These are phyloP conservation scores for Trichosporon sp. DNA, from an alignment of 1,284 basidiomycete species.

Conservation along the genomic window DNA sequence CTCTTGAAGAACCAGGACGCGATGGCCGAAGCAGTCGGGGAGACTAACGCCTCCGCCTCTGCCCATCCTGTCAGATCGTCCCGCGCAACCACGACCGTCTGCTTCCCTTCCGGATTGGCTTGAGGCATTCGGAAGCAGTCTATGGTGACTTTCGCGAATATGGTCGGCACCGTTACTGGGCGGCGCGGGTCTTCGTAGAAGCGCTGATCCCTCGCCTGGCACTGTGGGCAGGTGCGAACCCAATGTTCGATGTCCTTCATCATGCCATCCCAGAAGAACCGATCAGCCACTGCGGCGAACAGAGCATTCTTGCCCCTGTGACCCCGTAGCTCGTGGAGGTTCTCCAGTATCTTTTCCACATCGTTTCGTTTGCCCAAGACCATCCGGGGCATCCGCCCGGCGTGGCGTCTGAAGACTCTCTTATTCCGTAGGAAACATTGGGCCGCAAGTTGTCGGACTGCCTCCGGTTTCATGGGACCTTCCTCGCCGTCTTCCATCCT, in stretches of 20 bases:
- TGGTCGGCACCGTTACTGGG: neutral
- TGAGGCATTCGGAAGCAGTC: neutral
- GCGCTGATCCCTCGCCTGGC: neutral
- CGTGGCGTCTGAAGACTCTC: neutral
- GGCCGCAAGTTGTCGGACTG: neutral
- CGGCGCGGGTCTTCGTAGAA: neutral
- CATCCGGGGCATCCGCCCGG: neutral
- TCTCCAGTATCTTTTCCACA: neutral
- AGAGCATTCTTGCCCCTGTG: neutral
- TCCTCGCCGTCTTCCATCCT: neutral
- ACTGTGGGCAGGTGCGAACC: slow-evolving; percentile 3
- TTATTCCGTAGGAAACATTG: neutral
- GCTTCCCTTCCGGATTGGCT: neutral
- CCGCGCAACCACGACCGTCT: neutral
- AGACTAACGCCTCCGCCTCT: neutral
- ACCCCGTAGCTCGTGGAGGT: neutral
- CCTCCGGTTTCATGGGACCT: neutral
- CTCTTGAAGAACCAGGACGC: neutral
- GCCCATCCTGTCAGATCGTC: neutral
- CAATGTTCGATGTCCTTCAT: neutral
- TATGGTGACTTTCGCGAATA: slow-evolving; percentile 2
- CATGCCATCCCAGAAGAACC: slow-evolving; percentile 3
- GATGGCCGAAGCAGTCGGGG: neutral
- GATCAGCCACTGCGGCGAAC: neutral
- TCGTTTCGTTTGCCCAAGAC: neutral